phyloP scores from a whole-genome alignment of 1,284 basidiomycete genomes.

The Ceratobasidium papillatum region DNA sequence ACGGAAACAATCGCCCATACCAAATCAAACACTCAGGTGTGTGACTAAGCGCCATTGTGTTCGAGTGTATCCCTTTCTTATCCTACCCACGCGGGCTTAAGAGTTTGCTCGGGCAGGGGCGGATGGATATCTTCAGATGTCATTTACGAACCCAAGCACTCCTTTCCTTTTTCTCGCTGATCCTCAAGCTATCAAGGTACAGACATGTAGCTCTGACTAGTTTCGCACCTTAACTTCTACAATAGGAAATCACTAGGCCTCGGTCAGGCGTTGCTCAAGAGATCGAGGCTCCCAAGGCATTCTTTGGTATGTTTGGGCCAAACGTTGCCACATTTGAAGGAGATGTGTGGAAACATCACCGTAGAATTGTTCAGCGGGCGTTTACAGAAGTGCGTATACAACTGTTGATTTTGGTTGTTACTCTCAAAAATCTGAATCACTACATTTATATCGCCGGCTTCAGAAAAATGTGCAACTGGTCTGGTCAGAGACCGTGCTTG shows the following conservation, averaged over 20 bases:
- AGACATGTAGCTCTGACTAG: background rate
- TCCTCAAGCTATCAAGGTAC: background rate
- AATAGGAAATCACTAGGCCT: conserved; percentile 3
- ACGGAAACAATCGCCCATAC: conserved; percentile 2
- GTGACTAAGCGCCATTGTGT: background rate
- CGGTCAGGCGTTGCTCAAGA: background rate
- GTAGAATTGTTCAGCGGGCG: conserved; percentile 33
- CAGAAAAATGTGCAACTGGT: conserved; percentile 33
- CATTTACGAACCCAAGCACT: background rate
- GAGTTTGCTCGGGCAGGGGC: background rate
- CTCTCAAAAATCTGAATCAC: too few relatives aligned
- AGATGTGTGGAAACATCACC: conserved; percentile 41
- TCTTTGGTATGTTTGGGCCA: conserved; percentile 34
- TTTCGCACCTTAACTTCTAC: background rate
- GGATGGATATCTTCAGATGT: background rate
- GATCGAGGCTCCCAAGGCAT: background rate
- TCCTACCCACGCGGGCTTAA: background rate
- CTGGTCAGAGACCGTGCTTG: conserved; percentile 17
- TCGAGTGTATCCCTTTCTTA: background rate
- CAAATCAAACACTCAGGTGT: background rate
- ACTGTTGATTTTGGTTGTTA: too few relatives aligned
- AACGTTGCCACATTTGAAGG: conserved; percentile 40
- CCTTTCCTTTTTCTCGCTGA: background rate
- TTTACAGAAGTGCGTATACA: conserved; percentile 32
- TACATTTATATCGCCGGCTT: background rate